A percentile compares a stretch with the other conserved stretches of the same genome.
Conservation (phyloP, 805 yeast genomes). For the Ogataea thermomethanolica region DNA sequence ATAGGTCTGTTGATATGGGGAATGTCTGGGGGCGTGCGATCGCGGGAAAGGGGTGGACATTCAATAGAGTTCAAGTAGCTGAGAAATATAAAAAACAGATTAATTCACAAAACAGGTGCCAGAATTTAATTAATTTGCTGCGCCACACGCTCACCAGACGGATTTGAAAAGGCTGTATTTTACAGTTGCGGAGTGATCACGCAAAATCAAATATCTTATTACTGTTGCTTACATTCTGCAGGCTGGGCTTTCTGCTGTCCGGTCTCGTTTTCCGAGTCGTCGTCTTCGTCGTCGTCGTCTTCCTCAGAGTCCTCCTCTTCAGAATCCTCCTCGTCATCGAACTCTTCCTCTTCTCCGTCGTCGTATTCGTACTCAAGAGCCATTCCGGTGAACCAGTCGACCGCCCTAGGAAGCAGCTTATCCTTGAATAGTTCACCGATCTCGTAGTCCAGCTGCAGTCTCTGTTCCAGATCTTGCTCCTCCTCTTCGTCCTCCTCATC, state of each 20-base stretch:
- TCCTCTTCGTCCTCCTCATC: conserved; percentile 55
- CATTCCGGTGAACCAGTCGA: conserved; percentile 98
- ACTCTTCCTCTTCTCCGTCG: conserved; percentile 52
- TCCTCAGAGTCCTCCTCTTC: conserved; percentile 49
- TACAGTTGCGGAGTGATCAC: too few species aligned
- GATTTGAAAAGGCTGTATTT: neutral
- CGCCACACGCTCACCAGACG: conserved; percentile 1
- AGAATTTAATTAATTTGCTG: neutral
- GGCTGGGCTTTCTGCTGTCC: conserved; percentile 38
- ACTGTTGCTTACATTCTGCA: conserved; percentile 76
- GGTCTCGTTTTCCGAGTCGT: conserved; percentile 11
- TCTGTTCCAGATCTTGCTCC: conserved; percentile 72
- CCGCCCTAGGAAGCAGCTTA: conserved; percentile 90
- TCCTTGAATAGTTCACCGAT: conserved; percentile 96
- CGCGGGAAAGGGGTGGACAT: conserved; percentile 11
- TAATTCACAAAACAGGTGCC: neutral
- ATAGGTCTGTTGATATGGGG: conserved; percentile 8
- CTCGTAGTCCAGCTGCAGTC: conserved; percentile 89
- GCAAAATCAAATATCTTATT: conserved; percentile 7
- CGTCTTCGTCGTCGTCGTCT: conserved; percentile 37
- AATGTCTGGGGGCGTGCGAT: neutral
- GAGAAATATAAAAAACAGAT: neutral
- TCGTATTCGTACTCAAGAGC: conserved; percentile 74
- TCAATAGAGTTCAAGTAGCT: conserved; percentile 1
- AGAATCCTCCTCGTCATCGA: conserved; percentile 57